A percentile compares a stretch with the other conserved stretches of the same genome.
phyloP scores from a whole-genome alignment of 371 early-diverging fungal genomes.

The Polyrhizophydium stewartii region DNA sequence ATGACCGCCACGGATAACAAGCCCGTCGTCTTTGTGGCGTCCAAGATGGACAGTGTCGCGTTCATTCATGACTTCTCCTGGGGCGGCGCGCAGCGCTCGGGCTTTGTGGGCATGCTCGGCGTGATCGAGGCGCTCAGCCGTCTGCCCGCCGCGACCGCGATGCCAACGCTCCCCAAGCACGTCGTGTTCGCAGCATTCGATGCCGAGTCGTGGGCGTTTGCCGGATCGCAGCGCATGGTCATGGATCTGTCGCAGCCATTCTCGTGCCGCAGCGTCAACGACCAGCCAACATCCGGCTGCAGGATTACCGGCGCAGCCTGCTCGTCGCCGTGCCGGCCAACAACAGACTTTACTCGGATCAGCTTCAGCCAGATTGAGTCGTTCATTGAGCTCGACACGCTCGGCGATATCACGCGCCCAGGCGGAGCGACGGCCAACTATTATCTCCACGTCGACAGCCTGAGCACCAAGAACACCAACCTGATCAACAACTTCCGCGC shows the following conservation, averaged over 20 bases:
- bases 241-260: conserved; percentile 60
- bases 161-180: conserved; percentile 52
- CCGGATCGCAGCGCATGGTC: conserved; percentile 78
- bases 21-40: conserved; percentile 62
- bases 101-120: conserved; percentile 59
- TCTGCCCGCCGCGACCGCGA: conserved; percentile 25
- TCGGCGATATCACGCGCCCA: conserved; percentile 18
- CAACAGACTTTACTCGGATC: conserved; percentile 58
- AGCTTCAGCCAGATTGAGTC: conserved; percentile 59
- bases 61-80: conserved; percentile 56
- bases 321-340: conserved; percentile 57
- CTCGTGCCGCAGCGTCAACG: conserved; percentile 49
- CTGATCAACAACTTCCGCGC: conserved; percentile 14
- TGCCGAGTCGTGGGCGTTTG: conserved; percentile 72
- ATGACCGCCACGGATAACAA: conserved; percentile 52
- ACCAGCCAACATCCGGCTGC: conserved; percentile 30
- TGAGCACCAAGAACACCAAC: conserved; percentile 7
- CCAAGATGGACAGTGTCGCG: conserved; percentile 62
- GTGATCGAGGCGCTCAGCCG: conserved; percentile 67
- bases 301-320: conserved; percentile 51
- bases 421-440: background rate
- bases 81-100: conserved; percentile 37
- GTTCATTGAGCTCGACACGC: conserved; percentile 38
- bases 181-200: conserved; percentile 70
- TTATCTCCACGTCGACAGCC: conserved; percentile 22